phyloP scores from a whole-genome alignment of 2,329 filamentous ascomycete species.

The Nannizziopsis barbatae region DNA sequence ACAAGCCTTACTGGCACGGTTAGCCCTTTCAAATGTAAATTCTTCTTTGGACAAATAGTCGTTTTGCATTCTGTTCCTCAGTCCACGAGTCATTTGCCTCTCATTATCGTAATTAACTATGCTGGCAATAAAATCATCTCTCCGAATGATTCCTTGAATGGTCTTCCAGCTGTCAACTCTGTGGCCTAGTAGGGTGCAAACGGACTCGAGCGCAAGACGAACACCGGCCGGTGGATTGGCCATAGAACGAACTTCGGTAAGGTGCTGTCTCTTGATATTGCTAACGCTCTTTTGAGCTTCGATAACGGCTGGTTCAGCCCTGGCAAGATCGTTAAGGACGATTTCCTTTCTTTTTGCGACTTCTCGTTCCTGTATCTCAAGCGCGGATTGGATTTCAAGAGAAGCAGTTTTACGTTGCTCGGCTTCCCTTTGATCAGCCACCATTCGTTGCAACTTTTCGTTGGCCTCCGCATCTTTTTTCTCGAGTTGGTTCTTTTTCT shows the following conservation, averaged over 20 bases:
- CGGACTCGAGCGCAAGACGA: constrained; percentile 84
- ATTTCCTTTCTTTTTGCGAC: constrained; percentile 73
- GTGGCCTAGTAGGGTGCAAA: constrained; percentile 87
- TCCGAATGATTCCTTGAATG: constrained; percentile 76
- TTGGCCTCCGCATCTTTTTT: constrained; percentile 92
- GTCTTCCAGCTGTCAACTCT: constrained; percentile 84
- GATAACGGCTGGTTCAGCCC: constrained; percentile 81
- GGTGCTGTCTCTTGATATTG: constrained; percentile 94
- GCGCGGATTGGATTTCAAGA: constrained; percentile 71
- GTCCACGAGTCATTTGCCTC: constrained; percentile 73
- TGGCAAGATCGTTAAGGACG: constrained; percentile 75
- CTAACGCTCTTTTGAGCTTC: constrained; percentile 93
- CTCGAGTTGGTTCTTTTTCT: constrained; percentile 89
- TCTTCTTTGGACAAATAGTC: constrained; percentile 88
- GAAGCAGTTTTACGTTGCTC: constrained; percentile 83
- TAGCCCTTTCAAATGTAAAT: constrained; percentile 92
- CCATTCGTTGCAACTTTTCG: constrained; percentile 93
- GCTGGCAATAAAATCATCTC: constrained; percentile 93
- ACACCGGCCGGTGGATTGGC: constrained; percentile 82
- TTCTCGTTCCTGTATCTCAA: constrained; percentile 82
- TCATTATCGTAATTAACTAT: constrained; percentile 97
- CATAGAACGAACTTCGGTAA: constrained; percentile 97
- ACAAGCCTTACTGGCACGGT: constrained; percentile 91
- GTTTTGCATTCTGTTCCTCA: constrained; percentile 79
- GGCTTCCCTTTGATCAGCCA: constrained; percentile 87